A percentile compares a stretch with the other conserved stretches of the same genome.
Conservation (phyloP, 306 rosid genomes). For the Vigna angularis region DNA sequence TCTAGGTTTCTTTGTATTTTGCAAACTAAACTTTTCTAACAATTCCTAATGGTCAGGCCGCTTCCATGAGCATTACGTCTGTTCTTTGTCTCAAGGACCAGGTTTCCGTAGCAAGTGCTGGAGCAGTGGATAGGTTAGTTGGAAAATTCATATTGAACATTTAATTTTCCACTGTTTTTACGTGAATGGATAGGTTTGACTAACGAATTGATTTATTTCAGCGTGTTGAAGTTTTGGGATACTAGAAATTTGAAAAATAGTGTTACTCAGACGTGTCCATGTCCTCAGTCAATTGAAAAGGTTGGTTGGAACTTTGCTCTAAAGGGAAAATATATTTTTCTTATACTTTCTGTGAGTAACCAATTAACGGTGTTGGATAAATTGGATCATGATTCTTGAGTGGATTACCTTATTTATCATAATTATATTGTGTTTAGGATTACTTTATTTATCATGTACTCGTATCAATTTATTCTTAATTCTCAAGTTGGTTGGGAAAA, state of each 20-base stretch:
- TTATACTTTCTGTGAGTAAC: conserved; percentile 29
- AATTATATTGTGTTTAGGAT: too few relatives aligned
- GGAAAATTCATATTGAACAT: not conserved
- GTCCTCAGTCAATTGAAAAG: conserved; percentile 63
- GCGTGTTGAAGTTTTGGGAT: conserved; percentile 95
- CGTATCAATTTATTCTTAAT: too few relatives aligned
- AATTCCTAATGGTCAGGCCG: conserved; percentile 60
- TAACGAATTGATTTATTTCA: conserved; percentile 49
- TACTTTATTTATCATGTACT: too few relatives aligned
- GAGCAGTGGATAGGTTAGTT: conserved; percentile 87
- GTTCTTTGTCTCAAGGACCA: conserved; percentile 89
- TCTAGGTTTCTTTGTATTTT: not conserved
- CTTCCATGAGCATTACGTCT: conserved; percentile 92
- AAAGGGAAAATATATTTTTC: conserved; percentile 20
- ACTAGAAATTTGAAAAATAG: conserved; percentile 74
- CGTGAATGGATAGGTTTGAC: conserved; percentile 9
- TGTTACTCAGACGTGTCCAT: conserved; percentile 66
- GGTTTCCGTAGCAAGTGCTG: conserved; percentile 87
- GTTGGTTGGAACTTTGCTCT: conserved; percentile 52
- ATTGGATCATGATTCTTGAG: conserved; percentile 11
- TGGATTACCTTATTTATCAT: too few relatives aligned
- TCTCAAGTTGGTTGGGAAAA: not conserved
- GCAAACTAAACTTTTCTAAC: conserved; percentile 39
- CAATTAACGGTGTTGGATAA: conserved; percentile 4
- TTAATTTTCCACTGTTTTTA: conserved; percentile 24